phyloP scores from a whole-genome alignment of 345 rosid species.

The Kernera saxatilis region DNA sequence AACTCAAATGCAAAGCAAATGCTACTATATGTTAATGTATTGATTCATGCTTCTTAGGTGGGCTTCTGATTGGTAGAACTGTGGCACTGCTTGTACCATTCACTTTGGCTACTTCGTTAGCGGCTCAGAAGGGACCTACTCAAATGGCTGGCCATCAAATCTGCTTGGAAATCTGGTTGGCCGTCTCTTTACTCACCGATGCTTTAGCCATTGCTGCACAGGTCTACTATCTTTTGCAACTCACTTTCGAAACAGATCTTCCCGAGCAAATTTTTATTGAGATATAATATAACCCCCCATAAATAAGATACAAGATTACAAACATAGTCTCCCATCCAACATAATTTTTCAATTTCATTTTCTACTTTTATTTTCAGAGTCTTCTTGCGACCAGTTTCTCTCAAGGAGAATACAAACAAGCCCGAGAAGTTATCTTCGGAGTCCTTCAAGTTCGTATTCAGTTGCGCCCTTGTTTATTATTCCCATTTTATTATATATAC shows the following conservation, averaged over 20 bases:
- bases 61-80: slow-evolving; percentile 91
- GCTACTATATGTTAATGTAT: background rate
- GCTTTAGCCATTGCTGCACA: slow-evolving; percentile 96
- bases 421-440: slow-evolving; percentile 56
- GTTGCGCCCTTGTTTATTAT: background rate
- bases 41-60: slow-evolving; percentile 40
- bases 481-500: background rate
- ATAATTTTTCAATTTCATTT: background rate
- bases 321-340: too few relatives aligned
- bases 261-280: background rate
- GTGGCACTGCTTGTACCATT: slow-evolving; percentile 66
- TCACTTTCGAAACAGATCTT: background rate
- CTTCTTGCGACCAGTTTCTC: slow-evolving; percentile 75
- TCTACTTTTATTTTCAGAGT: slow-evolving; percentile 43
- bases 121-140: slow-evolving; percentile 75
- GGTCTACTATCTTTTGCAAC: slow-evolving; percentile 35
- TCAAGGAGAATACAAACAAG: slow-evolving; percentile 64
- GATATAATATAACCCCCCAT: background rate
- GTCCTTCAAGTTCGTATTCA: slow-evolving; percentile 52
- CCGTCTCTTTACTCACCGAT: slow-evolving; percentile 85
- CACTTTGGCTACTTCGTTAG: slow-evolving; percentile 86
- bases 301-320: background rate
- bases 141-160: slow-evolving; percentile 97
- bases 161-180: slow-evolving; percentile 84
- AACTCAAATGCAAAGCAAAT: background rate